Conservation (phyloP, 495 filamentous ascomycete genomes). For the Venustampulla echinocandica region DNA sequence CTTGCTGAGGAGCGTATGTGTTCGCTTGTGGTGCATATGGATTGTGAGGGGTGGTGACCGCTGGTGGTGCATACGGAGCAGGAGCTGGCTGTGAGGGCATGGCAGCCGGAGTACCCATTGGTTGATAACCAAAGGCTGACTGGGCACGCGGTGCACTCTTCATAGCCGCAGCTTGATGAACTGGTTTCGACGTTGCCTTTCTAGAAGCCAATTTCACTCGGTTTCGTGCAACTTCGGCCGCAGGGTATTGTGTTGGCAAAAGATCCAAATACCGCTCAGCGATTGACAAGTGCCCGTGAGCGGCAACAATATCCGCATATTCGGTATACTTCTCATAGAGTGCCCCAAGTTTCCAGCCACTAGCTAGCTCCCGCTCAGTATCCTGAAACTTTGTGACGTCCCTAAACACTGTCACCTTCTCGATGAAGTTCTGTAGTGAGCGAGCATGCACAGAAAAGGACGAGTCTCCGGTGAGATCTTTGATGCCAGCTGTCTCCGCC, state of each 20-base stretch:
- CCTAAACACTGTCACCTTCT: conserved; percentile 97
- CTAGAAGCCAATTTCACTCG: conserved; percentile 79
- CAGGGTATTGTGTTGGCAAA: conserved; percentile 75
- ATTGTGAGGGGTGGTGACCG: conserved; percentile 39
- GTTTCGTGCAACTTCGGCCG: conserved; percentile 79
- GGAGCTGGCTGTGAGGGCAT: conserved; percentile 25
- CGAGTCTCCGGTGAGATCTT: conserved; percentile 58
- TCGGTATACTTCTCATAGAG: conserved; percentile 95
- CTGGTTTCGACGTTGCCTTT: conserved; percentile 41
- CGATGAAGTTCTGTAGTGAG: conserved; percentile 84
- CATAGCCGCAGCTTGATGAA: conserved; percentile 26
- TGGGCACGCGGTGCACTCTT: conserved; percentile 28
- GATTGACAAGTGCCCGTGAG: conserved; percentile 76
- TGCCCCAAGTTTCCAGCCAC: conserved; percentile 79
- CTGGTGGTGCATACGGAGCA: conserved; percentile 12
- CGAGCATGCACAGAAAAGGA: conserved; percentile 87
- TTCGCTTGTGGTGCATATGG: conserved; percentile 50
- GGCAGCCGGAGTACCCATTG: conserved; percentile 15
- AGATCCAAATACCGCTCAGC: conserved; percentile 90
- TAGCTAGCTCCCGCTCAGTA: conserved; percentile 53
- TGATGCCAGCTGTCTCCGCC: conserved; percentile 63
- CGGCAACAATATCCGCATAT: conserved; percentile 90
- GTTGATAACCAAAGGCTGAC: conserved; percentile 30
- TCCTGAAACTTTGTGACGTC: conserved; percentile 89
- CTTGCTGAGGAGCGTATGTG: conserved; percentile 23